Evolutionary conservation across 768 basidiomycete species (phyloP).

Genomic region (Phanerodontia chrysosporium): DNA sequence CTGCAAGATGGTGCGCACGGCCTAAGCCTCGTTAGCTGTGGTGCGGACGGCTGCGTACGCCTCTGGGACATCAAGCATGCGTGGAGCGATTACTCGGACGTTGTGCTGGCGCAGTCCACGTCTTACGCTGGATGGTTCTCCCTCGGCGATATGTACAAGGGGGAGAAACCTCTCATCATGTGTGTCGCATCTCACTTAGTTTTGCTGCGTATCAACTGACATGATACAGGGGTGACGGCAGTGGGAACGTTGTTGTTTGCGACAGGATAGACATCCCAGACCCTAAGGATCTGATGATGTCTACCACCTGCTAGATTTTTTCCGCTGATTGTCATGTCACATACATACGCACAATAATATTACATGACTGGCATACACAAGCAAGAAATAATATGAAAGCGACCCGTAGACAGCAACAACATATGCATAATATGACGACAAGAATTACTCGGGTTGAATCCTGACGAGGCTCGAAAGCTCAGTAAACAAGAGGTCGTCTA

Average conservation of each 20-base stretch:
- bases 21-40: constrained; percentile 55
- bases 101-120: constrained; percentile 45
- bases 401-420: not conserved
- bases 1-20: constrained; percentile 34
- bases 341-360: not conserved
- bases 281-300: not conserved
- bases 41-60: constrained; percentile 67
- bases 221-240: constrained; percentile 7
- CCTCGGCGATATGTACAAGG: constrained; percentile 48
- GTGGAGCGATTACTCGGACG: constrained; percentile 39
- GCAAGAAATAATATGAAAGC: not conserved
- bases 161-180: constrained; percentile 59
- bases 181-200: constrained; percentile 31
- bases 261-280: not conserved
- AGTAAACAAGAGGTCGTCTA: constrained; percentile 70
- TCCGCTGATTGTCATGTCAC: too few species aligned
- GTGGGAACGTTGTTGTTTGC: constrained; percentile 2
- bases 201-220: not conserved
- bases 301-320: too few species aligned
- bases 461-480: constrained; percentile 79
- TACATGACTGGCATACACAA: not conserved
- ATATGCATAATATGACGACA: not conserved
- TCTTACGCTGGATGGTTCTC: constrained; percentile 58
- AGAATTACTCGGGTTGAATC: constrained; percentile 33
- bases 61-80: constrained; percentile 59